Evolutionary conservation across 176 grass and related monocot species (phyloP), one percentile per base, ranked within the genome.

Genomic region (Triticum dicoccoides): DNA sequence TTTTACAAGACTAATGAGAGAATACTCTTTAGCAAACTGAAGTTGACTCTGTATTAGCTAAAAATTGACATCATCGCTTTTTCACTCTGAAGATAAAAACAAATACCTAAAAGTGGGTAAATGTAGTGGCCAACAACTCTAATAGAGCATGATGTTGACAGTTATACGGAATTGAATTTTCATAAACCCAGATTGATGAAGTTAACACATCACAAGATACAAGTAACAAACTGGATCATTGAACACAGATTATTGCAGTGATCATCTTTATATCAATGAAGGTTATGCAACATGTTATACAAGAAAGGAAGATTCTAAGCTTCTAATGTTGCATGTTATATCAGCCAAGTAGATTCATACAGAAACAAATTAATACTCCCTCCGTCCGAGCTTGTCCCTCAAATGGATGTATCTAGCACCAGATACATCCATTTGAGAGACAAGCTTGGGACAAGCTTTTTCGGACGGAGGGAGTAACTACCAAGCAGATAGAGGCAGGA

Each of bases 111-210:
- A 66, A 45, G 11, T 24, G 18, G 5, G 7, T 80, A 6, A 0
- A 73, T 20, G 33, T 13, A 41, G 39, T 58, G 14, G 12, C 8
- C 6, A 44, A 30, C 18, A 76, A 32, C 61, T 45, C 54, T 29
- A 38, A 74, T 0, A 47, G 18, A 62, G 32, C 76, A 10, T 9
- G 39, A 15, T 52, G 13, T 67, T 32, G 8, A 33, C 14, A 76
- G 51, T 54, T 9, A 5, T 42, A 76, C 8, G 45, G 25, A 54
- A 76, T 6, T 76, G 45, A 52, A 32, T 76, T 52, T 45, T 76
- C 73, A 52, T 76, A 76, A 76, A 33, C 73, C 73, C 25, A 54
- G 73, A 76, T 76, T 54, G 73, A 76, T 54, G 15, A 13, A 54
- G 45, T 29, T 30, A 54, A 5, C 73, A 54, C 4, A 32, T 20